A percentile compares a stretch with the other conserved stretches of the same genome.
Evolutionary conservation across 495 filamentous ascomycete species (phyloP).

Genomic region (Talaromyces ruber): DNA sequence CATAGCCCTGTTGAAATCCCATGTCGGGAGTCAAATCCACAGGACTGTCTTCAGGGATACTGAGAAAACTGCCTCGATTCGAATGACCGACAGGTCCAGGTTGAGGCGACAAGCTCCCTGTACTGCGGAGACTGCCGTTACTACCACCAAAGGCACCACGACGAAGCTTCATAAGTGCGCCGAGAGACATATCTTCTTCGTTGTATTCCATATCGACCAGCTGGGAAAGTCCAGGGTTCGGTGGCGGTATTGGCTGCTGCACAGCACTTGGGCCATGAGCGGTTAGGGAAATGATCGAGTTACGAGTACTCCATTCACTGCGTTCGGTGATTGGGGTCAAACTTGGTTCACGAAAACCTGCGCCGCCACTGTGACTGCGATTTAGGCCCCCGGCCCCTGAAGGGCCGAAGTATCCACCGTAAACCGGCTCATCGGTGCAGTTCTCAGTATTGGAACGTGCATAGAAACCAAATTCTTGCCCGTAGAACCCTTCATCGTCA

Average conservation of each 20-base stretch:
- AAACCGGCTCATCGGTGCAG: constrained; percentile 45
- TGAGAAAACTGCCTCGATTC: constrained; percentile 27
- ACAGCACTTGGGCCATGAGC: constrained; percentile 39
- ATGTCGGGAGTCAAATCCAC: constrained; percentile 5
- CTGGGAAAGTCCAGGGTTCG: constrained; percentile 60
- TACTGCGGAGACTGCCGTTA: constrained; percentile 60
- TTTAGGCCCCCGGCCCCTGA: constrained; percentile 52
- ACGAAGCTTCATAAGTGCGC: constrained; percentile 62
- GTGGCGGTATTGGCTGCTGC: constrained; percentile 12
- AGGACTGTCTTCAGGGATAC: constrained; percentile 28
- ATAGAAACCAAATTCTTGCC: constrained; percentile 97
- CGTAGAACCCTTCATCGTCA: constrained; percentile 89
- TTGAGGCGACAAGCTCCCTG: constrained; percentile 47
- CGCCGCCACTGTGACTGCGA: constrained; percentile 59
- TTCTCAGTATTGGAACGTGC: constrained; percentile 42
- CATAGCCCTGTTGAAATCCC: constrained; percentile 1
- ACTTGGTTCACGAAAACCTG: constrained; percentile 75
- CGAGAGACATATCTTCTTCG: constrained; percentile 65
- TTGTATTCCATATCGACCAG: constrained; percentile 58
- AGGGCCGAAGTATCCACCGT: constrained; percentile 88
- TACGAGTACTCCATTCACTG: constrained; percentile 91
- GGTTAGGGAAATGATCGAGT: constrained; percentile 70
- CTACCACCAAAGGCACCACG: constrained; percentile 75
- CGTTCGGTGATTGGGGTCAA: constrained; percentile 94
- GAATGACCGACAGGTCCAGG: constrained; percentile 15